Evolutionary conservation across 192 early-diverging fungal species (phyloP), one percentile per base, ranked within the genome.

Genomic region (Chytriomyces sp.): DNA sequence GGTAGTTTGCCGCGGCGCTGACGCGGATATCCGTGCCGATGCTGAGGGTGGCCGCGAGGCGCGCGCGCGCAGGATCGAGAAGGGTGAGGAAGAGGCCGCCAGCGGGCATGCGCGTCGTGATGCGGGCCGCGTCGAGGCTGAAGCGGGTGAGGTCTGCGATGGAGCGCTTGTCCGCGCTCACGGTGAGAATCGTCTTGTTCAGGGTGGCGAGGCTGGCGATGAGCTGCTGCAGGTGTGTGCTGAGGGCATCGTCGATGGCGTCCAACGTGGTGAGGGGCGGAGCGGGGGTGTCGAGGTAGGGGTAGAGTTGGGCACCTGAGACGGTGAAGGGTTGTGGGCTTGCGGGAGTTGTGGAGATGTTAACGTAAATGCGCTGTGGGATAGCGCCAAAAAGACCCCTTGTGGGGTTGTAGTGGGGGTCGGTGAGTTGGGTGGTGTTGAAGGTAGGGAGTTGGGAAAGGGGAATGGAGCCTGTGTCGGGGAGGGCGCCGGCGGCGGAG

Each of bases 81-180:
- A 59, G 52, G 44, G 82, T 68, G 64, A 90, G 84, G 59, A 85
- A 63, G 19, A 90, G 61, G 8, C 80, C 84, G 19, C 87, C 88
- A 52, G 78, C 79, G 22, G 89, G 90, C 73, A 91, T 71, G 33
- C 77, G 58, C 33, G 63, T 62, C n/a, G 79, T 52, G 12, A 84
- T 55, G 6, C 28, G 31, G 10, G 64, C 74, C 12, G 74, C 62
- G 10, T 22, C 32, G n/a, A 36, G n/a, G n/a, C 70, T 39, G 39
- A 78, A 78, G 54, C 10, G 58, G n/a, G 64, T 49, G 10, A 75
- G 12, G 36, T 59, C 72, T 3, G 30, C 59, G 22, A 75, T 73
- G 41, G 82, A 65, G 10, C 86, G 52, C 1, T 62, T 22, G 8
- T 79, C 71, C 3, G 60, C 69, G 6, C 71, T n/a, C 1, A 61